Conservation (phyloP, 129 eudicot genomes). For the Artemisia annua region DNA sequence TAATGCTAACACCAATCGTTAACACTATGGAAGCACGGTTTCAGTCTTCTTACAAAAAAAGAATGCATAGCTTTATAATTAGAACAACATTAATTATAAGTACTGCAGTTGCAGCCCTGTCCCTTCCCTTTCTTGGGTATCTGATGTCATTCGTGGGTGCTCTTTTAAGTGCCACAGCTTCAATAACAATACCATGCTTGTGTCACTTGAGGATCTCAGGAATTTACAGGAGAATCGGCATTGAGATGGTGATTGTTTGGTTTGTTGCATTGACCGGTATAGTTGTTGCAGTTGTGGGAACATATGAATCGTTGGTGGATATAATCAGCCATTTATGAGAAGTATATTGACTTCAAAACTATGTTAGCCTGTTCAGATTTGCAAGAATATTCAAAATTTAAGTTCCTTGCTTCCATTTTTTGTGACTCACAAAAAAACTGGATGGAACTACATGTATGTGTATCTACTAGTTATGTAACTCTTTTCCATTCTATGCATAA, state of each 20-base stretch:
- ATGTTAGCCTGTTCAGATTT: not conserved
- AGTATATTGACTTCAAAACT: slow-evolving; percentile 4
- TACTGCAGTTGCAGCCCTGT: slow-evolving; percentile 54
- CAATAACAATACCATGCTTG: slow-evolving; percentile 60
- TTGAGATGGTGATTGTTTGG: slow-evolving; percentile 38
- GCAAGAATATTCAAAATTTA: not conserved
- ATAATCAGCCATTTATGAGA: slow-evolving; percentile 12
- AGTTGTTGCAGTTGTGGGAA: slow-evolving; percentile 19
- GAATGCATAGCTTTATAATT: slow-evolving; percentile 1
- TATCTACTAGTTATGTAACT: no score
- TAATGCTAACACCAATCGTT: slow-evolving; percentile 22
- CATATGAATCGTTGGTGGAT: not conserved
- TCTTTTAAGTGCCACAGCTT: slow-evolving; percentile 59
- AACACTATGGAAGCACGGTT: slow-evolving; percentile 3
- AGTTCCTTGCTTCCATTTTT: not conserved
- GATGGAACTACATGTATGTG: no score
- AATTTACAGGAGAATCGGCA: slow-evolving; percentile 34
- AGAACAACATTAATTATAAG: slow-evolving; percentile 29
- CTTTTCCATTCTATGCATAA: no score
- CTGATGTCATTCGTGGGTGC: slow-evolving; percentile 43
- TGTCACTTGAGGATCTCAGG: slow-evolving; percentile 76
- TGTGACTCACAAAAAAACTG: no score
- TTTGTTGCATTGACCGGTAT: slow-evolving; percentile 15
- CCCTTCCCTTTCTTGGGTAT: slow-evolving; percentile 58
- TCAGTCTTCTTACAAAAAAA: slow-evolving; percentile 10